These are phyloP conservation scores for Trichaptum fuscoviolaceum DNA, from an alignment of 768 basidiomycete genomes.

Conservation along the genomic window DNA sequence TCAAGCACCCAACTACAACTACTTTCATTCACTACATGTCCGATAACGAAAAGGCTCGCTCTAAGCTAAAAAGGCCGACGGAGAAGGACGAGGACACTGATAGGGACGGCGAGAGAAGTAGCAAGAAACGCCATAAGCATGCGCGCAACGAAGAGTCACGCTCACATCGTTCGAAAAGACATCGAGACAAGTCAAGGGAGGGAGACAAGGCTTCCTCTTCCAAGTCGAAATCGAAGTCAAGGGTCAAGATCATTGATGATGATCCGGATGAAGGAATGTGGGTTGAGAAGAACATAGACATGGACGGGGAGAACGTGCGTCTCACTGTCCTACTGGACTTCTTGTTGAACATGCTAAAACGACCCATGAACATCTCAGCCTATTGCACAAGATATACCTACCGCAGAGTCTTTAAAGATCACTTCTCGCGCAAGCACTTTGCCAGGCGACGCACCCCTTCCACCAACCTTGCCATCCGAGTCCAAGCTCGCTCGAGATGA, in stretches of 20 bases:
- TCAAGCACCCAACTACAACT: too few species aligned
- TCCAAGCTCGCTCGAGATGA: slow-evolving; percentile 64
- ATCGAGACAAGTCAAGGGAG: neutral
- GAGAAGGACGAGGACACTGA: neutral
- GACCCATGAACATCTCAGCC: slow-evolving; percentile 33
- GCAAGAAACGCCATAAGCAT: neutral
- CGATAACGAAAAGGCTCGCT: neutral
- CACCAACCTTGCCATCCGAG: slow-evolving; percentile 40
- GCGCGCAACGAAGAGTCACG: neutral
- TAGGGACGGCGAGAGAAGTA: neutral
- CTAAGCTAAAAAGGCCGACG: neutral
- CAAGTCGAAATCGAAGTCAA: neutral
- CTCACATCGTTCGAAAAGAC: neutral
- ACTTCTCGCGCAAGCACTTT: slow-evolving; percentile 51
- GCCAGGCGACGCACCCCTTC: slow-evolving; percentile 43
- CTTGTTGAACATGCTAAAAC: slow-evolving; percentile 5
- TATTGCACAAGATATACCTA: slow-evolving; percentile 71
- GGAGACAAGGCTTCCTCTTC: neutral
- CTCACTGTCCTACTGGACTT: slow-evolving; percentile 12
- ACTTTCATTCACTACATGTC: neutral
- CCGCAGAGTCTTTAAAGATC: slow-evolving; percentile 63
- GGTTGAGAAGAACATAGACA: slow-evolving; percentile 83
- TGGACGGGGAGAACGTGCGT: slow-evolving; percentile 70
- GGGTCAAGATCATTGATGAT: slow-evolving; percentile 55
- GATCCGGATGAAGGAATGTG: slow-evolving; percentile 71